These are phyloP conservation scores for Botrytis cinerea DNA, from an alignment of 2,329 filamentous ascomycete species.

Conservation along the genomic window DNA sequence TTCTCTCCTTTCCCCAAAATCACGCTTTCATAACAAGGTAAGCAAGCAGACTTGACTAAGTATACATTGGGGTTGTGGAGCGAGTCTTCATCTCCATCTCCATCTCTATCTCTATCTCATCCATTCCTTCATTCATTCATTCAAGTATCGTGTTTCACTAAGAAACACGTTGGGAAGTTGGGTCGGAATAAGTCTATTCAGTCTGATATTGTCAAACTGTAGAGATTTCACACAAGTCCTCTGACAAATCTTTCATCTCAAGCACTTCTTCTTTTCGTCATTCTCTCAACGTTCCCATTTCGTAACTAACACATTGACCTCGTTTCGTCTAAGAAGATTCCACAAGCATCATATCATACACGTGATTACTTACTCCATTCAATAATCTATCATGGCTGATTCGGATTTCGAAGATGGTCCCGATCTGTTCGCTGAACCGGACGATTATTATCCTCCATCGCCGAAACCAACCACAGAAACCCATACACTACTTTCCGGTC, in stretches of 20 bases:
- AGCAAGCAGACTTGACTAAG: not conserved
- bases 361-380: constrained; percentile 28
- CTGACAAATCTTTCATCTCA: not conserved
- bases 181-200: not conserved
- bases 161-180: not conserved
- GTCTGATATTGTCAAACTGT: not conserved
- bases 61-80: not conserved
- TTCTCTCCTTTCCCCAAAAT: not conserved
- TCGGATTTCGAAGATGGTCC: constrained; percentile 32
- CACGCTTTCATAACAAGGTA: not conserved
- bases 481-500: constrained; percentile 68
- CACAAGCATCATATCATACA: constrained; percentile 14
- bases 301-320: constrained; percentile 10
- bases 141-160: not conserved
- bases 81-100: too few species aligned
- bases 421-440: constrained; percentile 76
- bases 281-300: not conserved
- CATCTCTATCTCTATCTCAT: not conserved
- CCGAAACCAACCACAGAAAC: constrained; percentile 72
- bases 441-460: constrained; percentile 76
- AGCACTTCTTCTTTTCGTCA: not conserved
- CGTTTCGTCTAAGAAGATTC: constrained; percentile 12
- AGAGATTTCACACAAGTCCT: not conserved
- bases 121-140: not conserved
- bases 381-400: constrained; percentile 21